Conservation (phyloP, 1,284 basidiomycete genomes). For the Papiliotrema laurentii region DNA sequence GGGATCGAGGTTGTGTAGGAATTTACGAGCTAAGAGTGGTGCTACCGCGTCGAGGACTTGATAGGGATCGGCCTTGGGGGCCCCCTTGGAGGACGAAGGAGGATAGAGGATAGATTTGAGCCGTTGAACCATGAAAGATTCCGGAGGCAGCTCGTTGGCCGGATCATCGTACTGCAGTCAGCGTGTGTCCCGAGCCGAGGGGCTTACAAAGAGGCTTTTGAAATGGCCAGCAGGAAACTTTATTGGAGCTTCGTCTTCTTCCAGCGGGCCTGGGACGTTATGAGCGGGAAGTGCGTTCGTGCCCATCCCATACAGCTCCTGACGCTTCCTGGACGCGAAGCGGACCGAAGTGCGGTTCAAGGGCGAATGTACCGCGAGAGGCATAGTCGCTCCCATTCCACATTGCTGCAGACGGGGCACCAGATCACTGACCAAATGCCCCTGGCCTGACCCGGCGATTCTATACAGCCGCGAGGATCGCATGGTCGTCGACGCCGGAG, state of each 20-base stretch:
- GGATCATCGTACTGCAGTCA: conserved; percentile 3
- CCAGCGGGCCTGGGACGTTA: too few species aligned
- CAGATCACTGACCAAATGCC: background rate
- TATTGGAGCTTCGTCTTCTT: too few species aligned
- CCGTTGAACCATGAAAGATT: background rate
- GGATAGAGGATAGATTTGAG: conserved; percentile 6
- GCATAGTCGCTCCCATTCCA: too few species aligned
- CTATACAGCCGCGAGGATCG: background rate
- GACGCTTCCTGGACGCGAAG: too few species aligned
- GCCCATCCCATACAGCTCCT: too few species aligned
- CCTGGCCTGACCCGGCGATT: background rate
- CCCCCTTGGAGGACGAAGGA: conserved; percentile 3
- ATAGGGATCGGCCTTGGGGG: background rate
- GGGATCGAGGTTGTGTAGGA: background rate
- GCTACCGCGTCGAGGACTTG: background rate
- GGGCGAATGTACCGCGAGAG: too few species aligned
- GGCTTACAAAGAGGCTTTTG: too few species aligned
- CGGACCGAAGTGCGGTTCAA: too few species aligned
- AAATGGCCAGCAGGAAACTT: too few species aligned
- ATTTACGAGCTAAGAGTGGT: background rate
- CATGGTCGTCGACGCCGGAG: too few species aligned
- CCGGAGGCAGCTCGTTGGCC: background rate
- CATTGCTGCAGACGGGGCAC: background rate
- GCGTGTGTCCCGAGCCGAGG: too few species aligned
- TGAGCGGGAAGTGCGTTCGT: too few species aligned